Evolutionary conservation across 2,329 filamentous ascomycete species (phyloP).

Genomic region (Ciborinia camelliae): DNA sequence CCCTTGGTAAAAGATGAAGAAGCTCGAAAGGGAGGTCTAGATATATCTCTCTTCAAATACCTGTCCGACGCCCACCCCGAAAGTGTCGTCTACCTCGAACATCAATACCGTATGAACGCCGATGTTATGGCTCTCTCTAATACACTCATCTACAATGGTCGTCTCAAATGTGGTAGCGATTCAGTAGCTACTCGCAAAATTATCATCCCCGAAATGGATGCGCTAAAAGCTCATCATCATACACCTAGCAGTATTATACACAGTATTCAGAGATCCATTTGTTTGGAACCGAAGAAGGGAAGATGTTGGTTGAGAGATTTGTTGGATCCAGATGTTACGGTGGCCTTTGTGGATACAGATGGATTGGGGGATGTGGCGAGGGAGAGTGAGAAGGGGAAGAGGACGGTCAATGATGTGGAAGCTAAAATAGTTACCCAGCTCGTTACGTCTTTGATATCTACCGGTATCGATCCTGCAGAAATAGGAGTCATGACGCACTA

Average conservation of each 20-base stretch:
- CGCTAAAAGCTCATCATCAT: slow-evolving; percentile 58
- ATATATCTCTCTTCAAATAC: slow-evolving; percentile 90
- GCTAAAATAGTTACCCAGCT: slow-evolving; percentile 74
- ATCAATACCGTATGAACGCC: slow-evolving; percentile 97
- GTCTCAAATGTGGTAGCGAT: slow-evolving; percentile 82
- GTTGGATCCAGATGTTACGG: slow-evolving; percentile 66
- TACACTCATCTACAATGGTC: slow-evolving; percentile 86
- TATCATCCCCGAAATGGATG: slow-evolving; percentile 61
- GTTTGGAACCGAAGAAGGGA: slow-evolving; percentile 44
- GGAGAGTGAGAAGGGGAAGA: slow-evolving; percentile 75
- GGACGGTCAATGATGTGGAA: slow-evolving; percentile 86
- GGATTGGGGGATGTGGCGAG: slow-evolving; percentile 58
- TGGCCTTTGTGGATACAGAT: slow-evolving; percentile 89
- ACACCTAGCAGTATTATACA: slow-evolving; percentile 33
- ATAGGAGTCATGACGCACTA: slow-evolving; percentile 98
- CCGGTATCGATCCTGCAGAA: slow-evolving; percentile 69
- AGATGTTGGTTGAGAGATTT: slow-evolving; percentile 76
- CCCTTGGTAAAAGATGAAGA: slow-evolving; percentile 91
- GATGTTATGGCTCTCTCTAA: slow-evolving; percentile 96
- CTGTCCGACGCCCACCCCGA: slow-evolving; percentile 84
- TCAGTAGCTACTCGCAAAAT: slow-evolving; percentile 69
- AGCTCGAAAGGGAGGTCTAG: slow-evolving; percentile 79
- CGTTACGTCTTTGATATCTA: slow-evolving; percentile 71
- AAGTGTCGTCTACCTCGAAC: slow-evolving; percentile 86
- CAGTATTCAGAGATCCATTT: slow-evolving; percentile 52